Evolutionary conservation across 352 stramenopile genomes (phyloP).

Genomic region (Plasmopara viticola): DNA sequence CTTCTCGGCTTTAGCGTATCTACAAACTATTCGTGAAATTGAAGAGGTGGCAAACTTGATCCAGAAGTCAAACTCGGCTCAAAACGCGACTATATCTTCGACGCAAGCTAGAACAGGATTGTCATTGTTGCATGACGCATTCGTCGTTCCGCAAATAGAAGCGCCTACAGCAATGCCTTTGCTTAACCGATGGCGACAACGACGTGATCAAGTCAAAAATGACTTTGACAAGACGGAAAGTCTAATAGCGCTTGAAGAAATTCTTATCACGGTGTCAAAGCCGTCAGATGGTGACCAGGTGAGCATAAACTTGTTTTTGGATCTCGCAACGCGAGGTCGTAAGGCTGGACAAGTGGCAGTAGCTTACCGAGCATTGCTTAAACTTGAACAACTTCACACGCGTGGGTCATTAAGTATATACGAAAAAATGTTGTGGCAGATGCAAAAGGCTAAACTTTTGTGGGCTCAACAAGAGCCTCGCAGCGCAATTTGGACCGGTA

Average conservation of each 20-base stretch:
- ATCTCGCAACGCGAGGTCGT: constrained; percentile 46
- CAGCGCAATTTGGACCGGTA: constrained; percentile 69
- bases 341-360: constrained; percentile 62
- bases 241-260: constrained; percentile 57
- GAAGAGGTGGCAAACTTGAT: constrained; percentile 35
- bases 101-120: constrained; percentile 11
- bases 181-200: constrained; percentile 39
- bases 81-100: background rate
- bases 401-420: constrained; percentile 26
- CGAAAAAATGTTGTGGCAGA: constrained; percentile 53
- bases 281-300: constrained; percentile 17
- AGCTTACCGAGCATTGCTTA: constrained; percentile 53
- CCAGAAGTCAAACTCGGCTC: background rate
- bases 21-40: constrained; percentile 61
- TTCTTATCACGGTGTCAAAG: constrained; percentile 41
- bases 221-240: constrained; percentile 55
- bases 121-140: constrained; percentile 3
- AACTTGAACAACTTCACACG: constrained; percentile 52
- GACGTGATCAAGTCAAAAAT: constrained; percentile 33
- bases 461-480: constrained; percentile 68
- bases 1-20: constrained; percentile 38
- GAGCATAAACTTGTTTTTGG: constrained; percentile 50
- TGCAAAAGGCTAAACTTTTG: constrained; percentile 73
- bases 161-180: constrained; percentile 18
- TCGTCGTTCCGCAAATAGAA: constrained; percentile 1